Evolutionary conservation across 2,329 filamentous ascomycete species (phyloP), one percentile per base, ranked within the genome.

Genomic region (Fusarium mundagurra): DNA sequence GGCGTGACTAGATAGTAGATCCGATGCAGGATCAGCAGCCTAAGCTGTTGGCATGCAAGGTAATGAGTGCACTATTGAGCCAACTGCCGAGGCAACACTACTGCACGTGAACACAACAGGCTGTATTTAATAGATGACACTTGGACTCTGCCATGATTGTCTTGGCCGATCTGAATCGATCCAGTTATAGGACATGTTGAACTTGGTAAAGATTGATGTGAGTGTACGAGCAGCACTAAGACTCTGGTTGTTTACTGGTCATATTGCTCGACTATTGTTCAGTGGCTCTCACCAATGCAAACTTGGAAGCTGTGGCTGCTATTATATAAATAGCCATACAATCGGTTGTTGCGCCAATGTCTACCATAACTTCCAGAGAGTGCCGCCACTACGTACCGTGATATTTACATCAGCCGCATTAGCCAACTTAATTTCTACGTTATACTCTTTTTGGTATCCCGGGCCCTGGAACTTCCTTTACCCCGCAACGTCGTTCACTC

Each of bases 101-200:
- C 4, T 51, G 17, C 31, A 51, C 8, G 48, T 51, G 48, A 51
- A 14, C 4, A 14, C 17, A 33, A 12, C 8, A 24, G 4, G 10
- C 29, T 13, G 11, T 13, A 7, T 33, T 31, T n/a, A 34, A 33
- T 20, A 34, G 29, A 18, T 18, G 5, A 4, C 3, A 24, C 8
- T n/a, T 18, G 3, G 10, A 18, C 10, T n/a, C 22, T 22, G 16
- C 22, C 8, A 12, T n/a, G 8, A 5, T 13, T 50, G 16, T 6
- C 7, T 10, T 6, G 4, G 11, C 8, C 2, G 22, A 33, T 18
- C 16, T 13, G 8, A 17, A 12, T 20, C 7, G 18, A 22, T 47
- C 4, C 5, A 7, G 24, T 16, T 3, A 29, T 9, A 4, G 8
- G 27, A 22, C 6, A 29, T 16, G 4, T 13, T 29, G 0, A 29